A percentile compares a stretch with the other conserved stretches of the same genome.
Conservation (phyloP, 148 eudicot genomes). For the Amaranthus hypochondriacus region DNA sequence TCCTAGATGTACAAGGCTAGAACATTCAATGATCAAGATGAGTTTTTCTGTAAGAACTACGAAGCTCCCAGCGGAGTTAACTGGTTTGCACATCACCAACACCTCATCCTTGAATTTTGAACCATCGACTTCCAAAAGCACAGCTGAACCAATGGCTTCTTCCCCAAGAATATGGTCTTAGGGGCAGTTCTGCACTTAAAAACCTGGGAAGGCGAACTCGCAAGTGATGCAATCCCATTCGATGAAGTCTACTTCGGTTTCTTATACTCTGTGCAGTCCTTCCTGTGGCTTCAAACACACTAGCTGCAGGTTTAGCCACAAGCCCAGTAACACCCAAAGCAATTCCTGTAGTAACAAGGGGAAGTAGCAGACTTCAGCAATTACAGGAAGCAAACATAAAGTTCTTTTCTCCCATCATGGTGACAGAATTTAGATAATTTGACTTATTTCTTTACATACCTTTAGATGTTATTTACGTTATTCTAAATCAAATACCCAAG, state of each 20-base stretch:
- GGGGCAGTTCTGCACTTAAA: constrained; percentile 58
- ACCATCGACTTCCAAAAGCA: constrained; percentile 52
- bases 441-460: neutral
- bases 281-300: constrained; percentile 90
- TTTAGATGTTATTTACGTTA: too few species aligned
- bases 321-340: constrained; percentile 94
- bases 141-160: constrained; percentile 77
- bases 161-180: constrained; percentile 92
- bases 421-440: neutral
- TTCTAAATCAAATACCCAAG: too few species aligned
- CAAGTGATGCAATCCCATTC: constrained; percentile 46
- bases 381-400: neutral
- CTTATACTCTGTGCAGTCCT: constrained; percentile 95
- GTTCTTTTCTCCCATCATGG: neutral
- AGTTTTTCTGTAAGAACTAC: constrained; percentile 61
- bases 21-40: constrained; percentile 55
- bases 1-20: constrained; percentile 53
- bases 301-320: constrained; percentile 95
- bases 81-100: constrained; percentile 61
- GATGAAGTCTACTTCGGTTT: constrained; percentile 75
- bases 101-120: constrained; percentile 52
- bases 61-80: constrained; percentile 56
- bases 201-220: constrained; percentile 91
- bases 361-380: constrained; percentile 7
- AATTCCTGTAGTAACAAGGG: constrained; percentile 48